Percentiles rank a stretch among this genome's conserved stretches.
These are phyloP conservation scores for Fomitopsis pinicola DNA, from an alignment of 1,284 basidiomycete species.

Conservation along the genomic window DNA sequence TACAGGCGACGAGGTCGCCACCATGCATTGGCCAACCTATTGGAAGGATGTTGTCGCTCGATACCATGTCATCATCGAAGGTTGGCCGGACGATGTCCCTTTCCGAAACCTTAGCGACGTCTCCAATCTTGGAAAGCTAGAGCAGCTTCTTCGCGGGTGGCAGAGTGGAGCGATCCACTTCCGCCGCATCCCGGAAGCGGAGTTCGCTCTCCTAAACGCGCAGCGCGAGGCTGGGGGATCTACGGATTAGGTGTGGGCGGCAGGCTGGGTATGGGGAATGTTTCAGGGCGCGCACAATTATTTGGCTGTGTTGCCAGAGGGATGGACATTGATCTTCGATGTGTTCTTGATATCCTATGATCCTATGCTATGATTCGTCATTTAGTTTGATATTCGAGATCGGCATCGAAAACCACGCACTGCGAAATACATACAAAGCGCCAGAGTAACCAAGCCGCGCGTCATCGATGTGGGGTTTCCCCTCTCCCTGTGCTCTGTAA, in stretches of 20 bases:
- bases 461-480: background rate
- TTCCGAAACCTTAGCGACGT: slow-evolving; percentile 30
- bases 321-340: background rate
- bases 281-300: background rate
- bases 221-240: slow-evolving; percentile 17
- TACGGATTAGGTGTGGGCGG: slow-evolving; percentile 1
- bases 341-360: background rate
- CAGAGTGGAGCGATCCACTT: slow-evolving; percentile 22
- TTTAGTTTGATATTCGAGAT: background rate
- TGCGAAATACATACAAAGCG: background rate
- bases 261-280: background rate
- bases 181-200: slow-evolving; percentile 20
- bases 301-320: background rate
- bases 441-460: background rate
- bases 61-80: slow-evolving; percentile 27
- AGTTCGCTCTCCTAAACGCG: slow-evolving; percentile 19
- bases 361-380: background rate
- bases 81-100: slow-evolving; percentile 29
- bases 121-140: slow-evolving; percentile 27
- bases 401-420: background rate
- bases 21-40: slow-evolving; percentile 28
- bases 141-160: slow-evolving; percentile 23
- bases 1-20: slow-evolving; percentile 22
- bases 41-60: slow-evolving; percentile 27
- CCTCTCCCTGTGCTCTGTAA: background rate